These are phyloP conservation scores for Linaria vulgaris DNA, from an alignment of 257 asterid species.

Conservation along the genomic window DNA sequence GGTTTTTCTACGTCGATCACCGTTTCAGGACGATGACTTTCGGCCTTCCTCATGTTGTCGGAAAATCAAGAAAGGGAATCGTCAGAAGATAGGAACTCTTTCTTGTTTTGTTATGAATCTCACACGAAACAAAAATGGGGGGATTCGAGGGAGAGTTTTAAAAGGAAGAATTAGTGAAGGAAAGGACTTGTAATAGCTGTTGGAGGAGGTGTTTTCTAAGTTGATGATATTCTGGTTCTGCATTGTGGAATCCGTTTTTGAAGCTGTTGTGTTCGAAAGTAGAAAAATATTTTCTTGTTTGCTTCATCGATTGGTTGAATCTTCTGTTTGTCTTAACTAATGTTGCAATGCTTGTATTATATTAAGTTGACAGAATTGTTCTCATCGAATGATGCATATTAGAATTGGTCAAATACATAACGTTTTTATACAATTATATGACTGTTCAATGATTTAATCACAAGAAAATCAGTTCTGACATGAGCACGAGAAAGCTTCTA, in stretches of 20 bases:
- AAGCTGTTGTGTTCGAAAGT: conserved; percentile 30
- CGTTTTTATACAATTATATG: no score
- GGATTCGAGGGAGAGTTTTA: conserved; percentile 28
- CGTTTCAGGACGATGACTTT: conserved; percentile 35
- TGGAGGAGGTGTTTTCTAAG: conserved; percentile 53
- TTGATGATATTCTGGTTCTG: conserved; percentile 13
- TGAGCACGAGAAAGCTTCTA: no score
- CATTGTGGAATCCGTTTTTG: conserved; percentile 54
- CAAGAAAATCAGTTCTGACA: no score
- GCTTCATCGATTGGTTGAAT: conserved; percentile 28
- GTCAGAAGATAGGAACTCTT: background rate
- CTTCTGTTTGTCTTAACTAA: conserved; percentile 22
- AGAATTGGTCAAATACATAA: no score
- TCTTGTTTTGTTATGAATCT: conserved; percentile 19
- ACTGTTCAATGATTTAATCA: no score
- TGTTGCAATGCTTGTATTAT: background rate
- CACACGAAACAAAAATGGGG: conserved; percentile 26
- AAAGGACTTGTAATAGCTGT: conserved; percentile 29
- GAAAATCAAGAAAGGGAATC: background rate
- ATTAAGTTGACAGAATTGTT: no score
- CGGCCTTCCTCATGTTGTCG: conserved; percentile 27
- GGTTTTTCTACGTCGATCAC: conserved; percentile 61
- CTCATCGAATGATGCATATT: no score
- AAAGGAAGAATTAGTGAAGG: conserved; percentile 26
- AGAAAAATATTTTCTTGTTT: conserved; percentile 40